Percentiles rank a stretch among this genome's conserved stretches.
phyloP scores from a whole-genome alignment of 768 basidiomycete species.

The Brasilioporus rufonigricans region DNA sequence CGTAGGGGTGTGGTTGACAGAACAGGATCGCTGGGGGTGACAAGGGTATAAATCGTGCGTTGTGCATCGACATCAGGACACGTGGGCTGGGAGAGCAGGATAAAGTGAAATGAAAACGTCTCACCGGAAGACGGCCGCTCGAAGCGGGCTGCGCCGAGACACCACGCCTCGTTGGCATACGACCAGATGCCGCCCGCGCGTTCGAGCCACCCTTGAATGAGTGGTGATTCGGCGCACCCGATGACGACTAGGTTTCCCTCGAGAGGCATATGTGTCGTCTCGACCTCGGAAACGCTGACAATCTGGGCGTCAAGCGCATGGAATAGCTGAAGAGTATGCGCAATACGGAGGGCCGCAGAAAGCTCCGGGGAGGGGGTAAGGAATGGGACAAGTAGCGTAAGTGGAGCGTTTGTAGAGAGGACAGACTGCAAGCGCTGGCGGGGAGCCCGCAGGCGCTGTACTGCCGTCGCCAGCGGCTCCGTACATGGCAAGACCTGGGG shows the following conservation, averaged over 20 bases:
- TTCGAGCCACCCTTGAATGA: conserved; percentile 35
- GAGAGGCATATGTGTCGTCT: conserved; percentile 13
- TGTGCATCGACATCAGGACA: background rate
- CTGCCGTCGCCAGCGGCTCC: background rate
- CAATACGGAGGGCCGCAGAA: conserved; percentile 61
- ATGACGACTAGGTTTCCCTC: conserved; percentile 60
- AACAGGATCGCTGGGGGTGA: conserved; percentile 48
- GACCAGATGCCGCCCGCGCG: conserved; percentile 12
- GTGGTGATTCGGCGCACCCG: conserved; percentile 38
- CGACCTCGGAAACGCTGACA: conserved; percentile 34
- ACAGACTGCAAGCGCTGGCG: conserved; percentile 60
- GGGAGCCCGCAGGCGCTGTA: conserved; percentile 4
- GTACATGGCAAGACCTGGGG: conserved; percentile 8
- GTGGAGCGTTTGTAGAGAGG: conserved; percentile 49
- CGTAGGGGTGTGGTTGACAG: conserved; percentile 42
- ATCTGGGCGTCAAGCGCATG: conserved; percentile 71
- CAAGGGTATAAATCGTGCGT: background rate
- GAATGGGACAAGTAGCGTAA: conserved; percentile 57
- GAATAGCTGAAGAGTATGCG: conserved; percentile 64
- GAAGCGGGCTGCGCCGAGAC: conserved; percentile 13
- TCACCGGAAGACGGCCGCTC: conserved; percentile 22
- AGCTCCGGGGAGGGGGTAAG: conserved; percentile 33
- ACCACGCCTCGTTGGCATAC: conserved; percentile 22
- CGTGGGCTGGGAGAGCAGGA: background rate
- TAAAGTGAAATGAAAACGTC: background rate